phyloP scores from a whole-genome alignment of 176 grass and related monocot genomes.

The Neostapfia colusana region DNA sequence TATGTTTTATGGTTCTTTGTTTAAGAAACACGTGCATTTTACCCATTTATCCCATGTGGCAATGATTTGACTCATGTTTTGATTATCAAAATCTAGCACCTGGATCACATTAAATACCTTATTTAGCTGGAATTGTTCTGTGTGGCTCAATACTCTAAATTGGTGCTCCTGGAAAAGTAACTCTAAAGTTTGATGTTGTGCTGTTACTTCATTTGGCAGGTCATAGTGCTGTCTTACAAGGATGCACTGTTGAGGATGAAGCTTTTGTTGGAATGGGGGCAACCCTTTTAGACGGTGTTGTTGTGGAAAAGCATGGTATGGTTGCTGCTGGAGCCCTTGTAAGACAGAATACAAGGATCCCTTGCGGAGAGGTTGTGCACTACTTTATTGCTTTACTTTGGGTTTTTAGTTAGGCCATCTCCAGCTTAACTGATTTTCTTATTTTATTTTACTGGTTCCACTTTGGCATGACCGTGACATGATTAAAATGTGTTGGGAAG shows the following conservation, averaged over 20 bases:
- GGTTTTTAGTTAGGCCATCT: constrained; percentile 28
- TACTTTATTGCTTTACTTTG: constrained; percentile 22
- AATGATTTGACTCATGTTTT: constrained; percentile 5
- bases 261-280: constrained; percentile 93
- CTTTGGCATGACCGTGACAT: not conserved
- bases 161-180: not conserved
- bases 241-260: constrained; percentile 97
- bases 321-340: constrained; percentile 92
- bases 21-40: constrained; percentile 4
- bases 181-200: constrained; percentile 29
- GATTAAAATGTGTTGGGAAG: not conserved
- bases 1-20: constrained; percentile 5
- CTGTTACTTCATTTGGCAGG: constrained; percentile 47
- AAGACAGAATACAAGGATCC: constrained; percentile 89
- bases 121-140: constrained; percentile 1
- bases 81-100: constrained; percentile 15
- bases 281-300: constrained; percentile 77
- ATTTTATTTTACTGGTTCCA: constrained; percentile 28
- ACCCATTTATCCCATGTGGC: not conserved
- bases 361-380: constrained; percentile 67
- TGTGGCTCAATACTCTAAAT: not conserved
- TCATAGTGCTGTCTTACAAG: constrained; percentile 91
- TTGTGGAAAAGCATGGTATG: constrained; percentile 95
- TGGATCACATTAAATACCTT: not conserved
- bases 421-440: not conserved